phyloP scores from a whole-genome alignment of 2,329 filamentous ascomycete species.

The Periconia digitata region DNA sequence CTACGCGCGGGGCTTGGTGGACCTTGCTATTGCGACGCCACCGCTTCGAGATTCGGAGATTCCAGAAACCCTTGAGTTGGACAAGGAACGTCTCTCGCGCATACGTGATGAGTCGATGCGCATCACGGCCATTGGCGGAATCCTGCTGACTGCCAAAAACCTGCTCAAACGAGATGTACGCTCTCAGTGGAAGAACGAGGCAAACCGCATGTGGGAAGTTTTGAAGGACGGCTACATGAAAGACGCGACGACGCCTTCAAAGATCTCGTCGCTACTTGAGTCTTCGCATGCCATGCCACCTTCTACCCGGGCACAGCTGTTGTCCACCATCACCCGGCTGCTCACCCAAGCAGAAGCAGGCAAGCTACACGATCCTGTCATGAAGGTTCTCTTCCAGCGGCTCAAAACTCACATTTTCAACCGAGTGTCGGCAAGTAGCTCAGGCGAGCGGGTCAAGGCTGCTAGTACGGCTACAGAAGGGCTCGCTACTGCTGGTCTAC shows the following conservation, averaged over 20 bases:
- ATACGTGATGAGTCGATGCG: slow-evolving; percentile 61
- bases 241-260: slow-evolving; percentile 51
- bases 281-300: slow-evolving; percentile 54
- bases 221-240: slow-evolving; percentile 63
- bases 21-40: slow-evolving; percentile 70
- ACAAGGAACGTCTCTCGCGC: slow-evolving; percentile 63
- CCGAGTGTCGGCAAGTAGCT: slow-evolving; percentile 65
- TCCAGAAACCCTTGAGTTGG: slow-evolving; percentile 74
- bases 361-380: slow-evolving; percentile 60
- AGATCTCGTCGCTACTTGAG: slow-evolving; percentile 52
- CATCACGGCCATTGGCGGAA: slow-evolving; percentile 72
- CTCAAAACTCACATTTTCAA: slow-evolving; percentile 67
- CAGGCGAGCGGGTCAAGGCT: slow-evolving; percentile 69
- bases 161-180: slow-evolving; percentile 79
- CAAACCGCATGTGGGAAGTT: slow-evolving; percentile 68
- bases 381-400: slow-evolving; percentile 69
- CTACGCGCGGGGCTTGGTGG: slow-evolving; percentile 74
- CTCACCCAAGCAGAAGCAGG: slow-evolving; percentile 55
- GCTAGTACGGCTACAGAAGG: slow-evolving; percentile 70
- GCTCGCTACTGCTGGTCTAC: slow-evolving; percentile 68
- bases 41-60: slow-evolving; percentile 58
- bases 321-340: slow-evolving; percentile 49
- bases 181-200: slow-evolving; percentile 74
- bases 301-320: slow-evolving; percentile 47
- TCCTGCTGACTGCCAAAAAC: slow-evolving; percentile 80